Base-by-base conservation (phyloP, 108 stramenopile species). In the Discostella stelligeroides region DNA sequence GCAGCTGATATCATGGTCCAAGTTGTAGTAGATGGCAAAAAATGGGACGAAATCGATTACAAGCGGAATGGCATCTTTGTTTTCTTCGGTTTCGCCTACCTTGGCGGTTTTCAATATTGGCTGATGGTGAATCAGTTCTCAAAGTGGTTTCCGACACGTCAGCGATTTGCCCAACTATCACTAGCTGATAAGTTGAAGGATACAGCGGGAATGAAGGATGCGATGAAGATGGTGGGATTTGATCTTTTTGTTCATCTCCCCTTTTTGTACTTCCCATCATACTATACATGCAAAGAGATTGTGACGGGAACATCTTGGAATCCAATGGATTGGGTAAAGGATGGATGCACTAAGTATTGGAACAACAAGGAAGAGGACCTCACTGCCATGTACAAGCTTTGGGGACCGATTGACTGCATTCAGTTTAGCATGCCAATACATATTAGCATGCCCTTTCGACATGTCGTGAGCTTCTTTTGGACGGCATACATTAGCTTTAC, bases 391-490 rank as follows among this genome's bases (percentile, higher is more conserved):
- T 77, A 92, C 51, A 79, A 84, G 73, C 57, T 96, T 9, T 96
- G 95, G 95, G 90, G 89, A 60, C 95, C 95, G 11, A 84, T 82
- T 45, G 95, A 96, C 65, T 93, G 93, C 72, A 81, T 96, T 50
- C 92, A 93, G 64, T 96, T 96, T 82, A 82, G 85, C 28, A 82
- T 94, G 66, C 95, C 95, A 20, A 66, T 93, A 28, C 91, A 94
- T 54, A 83, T 93, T 56, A 86, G 95, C 25, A 83, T 96, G 83
- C 95, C 95, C 0, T 93, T 91, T 59, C 81, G 95, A 39, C 95
- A 96, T 67, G 49, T 90, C 56, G 95, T 79, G 2, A 88, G 86
- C 48, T 96, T 96, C 87, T 94, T 94, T 63, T 96, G 95, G 95
- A 96, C 95, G 14, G 90, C 92, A 0, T 96, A 96, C 71, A 86